Evolutionary conservation across 345 rosid species (phyloP).

Genomic region (Melastoma malabathricum): DNA sequence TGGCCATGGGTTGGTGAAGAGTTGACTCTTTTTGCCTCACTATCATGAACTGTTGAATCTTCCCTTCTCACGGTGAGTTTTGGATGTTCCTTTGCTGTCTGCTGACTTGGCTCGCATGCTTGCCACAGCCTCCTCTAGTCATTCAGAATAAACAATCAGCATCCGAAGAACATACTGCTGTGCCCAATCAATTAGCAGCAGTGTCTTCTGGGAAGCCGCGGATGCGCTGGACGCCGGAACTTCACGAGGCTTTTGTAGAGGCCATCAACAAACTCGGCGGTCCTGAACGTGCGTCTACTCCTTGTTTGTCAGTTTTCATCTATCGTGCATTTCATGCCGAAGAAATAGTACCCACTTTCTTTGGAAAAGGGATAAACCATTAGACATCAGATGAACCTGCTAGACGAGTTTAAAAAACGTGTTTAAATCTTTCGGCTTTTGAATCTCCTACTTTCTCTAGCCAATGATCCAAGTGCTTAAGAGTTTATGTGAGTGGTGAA

Average conservation of each 20-base stretch:
- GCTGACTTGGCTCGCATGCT: constrained; percentile 16
- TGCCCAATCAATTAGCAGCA: constrained; percentile 17
- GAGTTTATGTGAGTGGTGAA: constrained; percentile 9
- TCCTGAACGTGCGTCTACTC: constrained; percentile 51
- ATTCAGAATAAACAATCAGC: constrained; percentile 27
- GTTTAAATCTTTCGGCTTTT: neutral
- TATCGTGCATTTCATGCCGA: no score
- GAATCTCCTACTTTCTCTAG: constrained; percentile 2
- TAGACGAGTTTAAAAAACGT: neutral
- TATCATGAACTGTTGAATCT: neutral
- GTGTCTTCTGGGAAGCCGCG: constrained; percentile 42
- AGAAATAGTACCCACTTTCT: no score
- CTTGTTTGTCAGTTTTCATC: neutral
- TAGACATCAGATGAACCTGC: neutral
- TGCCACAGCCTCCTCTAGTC: constrained; percentile 21
- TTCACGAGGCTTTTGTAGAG: constrained; percentile 84
- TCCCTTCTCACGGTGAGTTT: no score
- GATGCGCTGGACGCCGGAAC: constrained; percentile 96
- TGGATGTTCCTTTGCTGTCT: neutral
- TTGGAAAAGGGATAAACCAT: no score
- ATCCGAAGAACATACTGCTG: constrained; percentile 18
- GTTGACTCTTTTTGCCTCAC: no score
- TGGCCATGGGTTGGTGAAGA: no score
- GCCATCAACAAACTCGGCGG: constrained; percentile 91
- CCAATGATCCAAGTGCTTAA: no score